Percentiles rank a stretch among this genome's conserved stretches.
Evolutionary conservation across 257 asterid genomes (phyloP).

Genomic region (Nicotiana noctiflora): DNA sequence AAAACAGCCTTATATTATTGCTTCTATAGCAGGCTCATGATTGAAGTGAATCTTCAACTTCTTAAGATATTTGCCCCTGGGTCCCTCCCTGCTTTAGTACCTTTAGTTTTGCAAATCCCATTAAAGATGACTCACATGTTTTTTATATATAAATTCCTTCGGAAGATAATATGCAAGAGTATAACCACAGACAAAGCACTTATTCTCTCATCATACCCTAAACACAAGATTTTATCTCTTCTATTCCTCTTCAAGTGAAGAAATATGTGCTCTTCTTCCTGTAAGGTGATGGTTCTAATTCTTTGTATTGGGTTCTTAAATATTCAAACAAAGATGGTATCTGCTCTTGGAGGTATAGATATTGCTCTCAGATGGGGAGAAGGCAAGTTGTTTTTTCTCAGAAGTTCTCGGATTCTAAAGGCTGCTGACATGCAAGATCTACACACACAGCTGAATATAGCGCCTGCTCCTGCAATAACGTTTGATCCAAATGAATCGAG

Average conservation of each 20-base stretch:
- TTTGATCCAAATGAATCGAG: slow-evolving; percentile 54
- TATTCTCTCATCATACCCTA: slow-evolving; percentile 9
- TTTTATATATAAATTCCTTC: background rate
- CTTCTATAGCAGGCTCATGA: slow-evolving; percentile 44
- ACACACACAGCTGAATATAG: slow-evolving; percentile 25
- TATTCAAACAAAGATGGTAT: slow-evolving; percentile 29
- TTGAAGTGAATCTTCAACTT: slow-evolving; percentile 55
- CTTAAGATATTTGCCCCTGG: slow-evolving; percentile 27
- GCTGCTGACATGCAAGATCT: slow-evolving; percentile 25
- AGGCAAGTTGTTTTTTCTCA: slow-evolving; percentile 8
- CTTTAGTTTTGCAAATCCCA: slow-evolving; percentile 47
- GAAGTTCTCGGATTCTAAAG: slow-evolving; percentile 25
- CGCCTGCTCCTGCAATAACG: slow-evolving; percentile 46
- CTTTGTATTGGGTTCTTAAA: slow-evolving; percentile 35
- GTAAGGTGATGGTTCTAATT: slow-evolving; percentile 27
- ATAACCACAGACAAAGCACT: slow-evolving; percentile 16
- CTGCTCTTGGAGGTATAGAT: slow-evolving; percentile 13
- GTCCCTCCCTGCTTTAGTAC: slow-evolving; percentile 41
- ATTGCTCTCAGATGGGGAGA: slow-evolving; percentile 24
- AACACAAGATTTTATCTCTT: background rate
- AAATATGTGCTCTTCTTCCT: slow-evolving; percentile 38
- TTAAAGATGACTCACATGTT: background rate
- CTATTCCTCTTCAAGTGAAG: slow-evolving; percentile 7
- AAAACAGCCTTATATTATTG: slow-evolving; percentile 57
- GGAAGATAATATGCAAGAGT: slow-evolving; percentile 6